Evolutionary conservation across 1,284 basidiomycete species (phyloP).

Genomic region (Pyrrhoderma noxium): DNA sequence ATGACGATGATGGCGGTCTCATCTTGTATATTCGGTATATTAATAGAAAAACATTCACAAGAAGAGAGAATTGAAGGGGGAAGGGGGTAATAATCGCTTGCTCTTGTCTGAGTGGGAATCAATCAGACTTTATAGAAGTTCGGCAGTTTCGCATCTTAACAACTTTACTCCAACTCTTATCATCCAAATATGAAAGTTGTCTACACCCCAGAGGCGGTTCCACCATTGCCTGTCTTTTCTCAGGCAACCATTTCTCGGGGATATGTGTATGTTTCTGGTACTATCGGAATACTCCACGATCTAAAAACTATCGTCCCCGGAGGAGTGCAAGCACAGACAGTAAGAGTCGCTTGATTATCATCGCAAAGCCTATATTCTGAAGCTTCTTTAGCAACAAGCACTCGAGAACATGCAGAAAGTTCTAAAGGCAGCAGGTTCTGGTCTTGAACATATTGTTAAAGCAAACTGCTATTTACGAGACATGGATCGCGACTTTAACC

Average conservation of each 20-base stretch:
- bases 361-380: neutral
- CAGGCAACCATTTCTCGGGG: conserved; percentile 46
- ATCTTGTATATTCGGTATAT: too few relatives aligned
- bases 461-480: conserved; percentile 52
- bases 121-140: neutral
- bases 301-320: conserved; percentile 42
- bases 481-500: conserved; percentile 41
- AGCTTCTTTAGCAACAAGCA: conserved; percentile 38
- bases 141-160: neutral
- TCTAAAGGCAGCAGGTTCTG: conserved; percentile 53
- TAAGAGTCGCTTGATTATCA: conserved; percentile 24
- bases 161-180: neutral
- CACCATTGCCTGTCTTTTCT: conserved; percentile 26
- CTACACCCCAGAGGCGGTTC: conserved; percentile 27
- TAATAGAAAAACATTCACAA: too few relatives aligned
- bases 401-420: conserved; percentile 52
- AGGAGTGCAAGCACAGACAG: conserved; percentile 46
- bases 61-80: too few relatives aligned
- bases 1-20: too few relatives aligned
- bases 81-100: neutral
- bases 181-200: conserved; percentile 11
- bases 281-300: conserved; percentile 45
- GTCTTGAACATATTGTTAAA: conserved; percentile 53
- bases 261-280: conserved; percentile 55
- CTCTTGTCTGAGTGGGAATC: neutral